These are phyloP conservation scores for Kodamaea alishanica DNA, from an alignment of 1,139 yeast species.

Conservation along the genomic window DNA sequence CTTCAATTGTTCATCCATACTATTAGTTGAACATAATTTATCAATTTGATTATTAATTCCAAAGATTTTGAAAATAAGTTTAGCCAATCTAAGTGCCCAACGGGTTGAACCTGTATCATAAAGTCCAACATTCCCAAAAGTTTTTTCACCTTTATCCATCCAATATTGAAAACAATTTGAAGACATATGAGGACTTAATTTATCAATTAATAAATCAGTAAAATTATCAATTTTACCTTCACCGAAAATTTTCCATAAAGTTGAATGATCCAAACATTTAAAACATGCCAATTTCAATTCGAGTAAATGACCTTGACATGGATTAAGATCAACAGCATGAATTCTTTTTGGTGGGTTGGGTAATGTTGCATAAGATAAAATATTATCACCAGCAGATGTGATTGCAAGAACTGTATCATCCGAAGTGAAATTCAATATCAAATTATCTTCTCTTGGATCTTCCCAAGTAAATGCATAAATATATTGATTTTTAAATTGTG, in stretches of 20 bases:
- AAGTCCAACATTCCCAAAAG: slow-evolving; percentile 62
- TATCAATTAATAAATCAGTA: slow-evolving; percentile 41
- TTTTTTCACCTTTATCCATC: slow-evolving; percentile 58
- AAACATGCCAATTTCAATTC: slow-evolving; percentile 75
- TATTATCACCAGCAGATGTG: slow-evolving; percentile 83
- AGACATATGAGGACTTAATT: slow-evolving; percentile 66
- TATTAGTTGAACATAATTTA: slow-evolving; percentile 54
- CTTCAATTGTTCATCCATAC: slow-evolving; percentile 56
- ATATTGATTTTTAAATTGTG: slow-evolving; percentile 72
- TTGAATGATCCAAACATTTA: slow-evolving; percentile 49
- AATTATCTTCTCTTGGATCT: slow-evolving; percentile 78
- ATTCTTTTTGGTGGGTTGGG: slow-evolving; percentile 71
- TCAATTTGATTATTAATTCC: slow-evolving; percentile 53
- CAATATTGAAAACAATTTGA: slow-evolving; percentile 81
- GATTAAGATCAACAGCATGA: slow-evolving; percentile 83
- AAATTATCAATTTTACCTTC: slow-evolving; percentile 61
- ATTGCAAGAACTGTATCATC: slow-evolving; percentile 76
- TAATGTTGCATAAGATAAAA: slow-evolving; percentile 67
- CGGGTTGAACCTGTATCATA: slow-evolving; percentile 81
- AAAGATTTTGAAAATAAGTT: slow-evolving; percentile 52
- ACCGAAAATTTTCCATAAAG: slow-evolving; percentile 74
- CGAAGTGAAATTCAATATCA: slow-evolving; percentile 55
- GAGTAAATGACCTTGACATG: slow-evolving; percentile 74
- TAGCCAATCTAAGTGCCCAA: slow-evolving; percentile 75
- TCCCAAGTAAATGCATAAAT: slow-evolving; percentile 91